phyloP scores from a whole-genome alignment of 768 basidiomycete genomes.

The Dioszegia aurantiaca region DNA sequence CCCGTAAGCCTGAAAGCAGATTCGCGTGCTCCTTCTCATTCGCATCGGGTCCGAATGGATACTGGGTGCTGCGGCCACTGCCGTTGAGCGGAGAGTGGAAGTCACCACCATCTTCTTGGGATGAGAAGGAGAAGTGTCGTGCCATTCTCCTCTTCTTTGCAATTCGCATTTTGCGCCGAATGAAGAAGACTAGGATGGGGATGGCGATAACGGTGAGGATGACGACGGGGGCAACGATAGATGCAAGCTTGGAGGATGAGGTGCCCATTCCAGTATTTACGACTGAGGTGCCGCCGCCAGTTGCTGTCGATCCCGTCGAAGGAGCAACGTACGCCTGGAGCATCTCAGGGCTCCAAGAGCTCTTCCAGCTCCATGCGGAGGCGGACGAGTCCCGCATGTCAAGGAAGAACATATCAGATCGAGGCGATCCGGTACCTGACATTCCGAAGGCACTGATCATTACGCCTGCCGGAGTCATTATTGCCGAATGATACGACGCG shows the following conservation, averaged over 20 bases:
- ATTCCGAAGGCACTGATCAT: slow-evolving; percentile 51
- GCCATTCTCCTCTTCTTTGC: slow-evolving; percentile 37
- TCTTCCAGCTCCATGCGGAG: slow-evolving; percentile 47
- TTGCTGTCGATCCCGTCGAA: slow-evolving; percentile 1
- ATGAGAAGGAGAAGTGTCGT: slow-evolving; percentile 37
- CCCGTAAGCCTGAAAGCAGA: slow-evolving; percentile 21
- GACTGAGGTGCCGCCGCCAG: slow-evolving; percentile 7
- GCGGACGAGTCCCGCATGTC: slow-evolving; percentile 44
- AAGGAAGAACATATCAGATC: slow-evolving; percentile 46
- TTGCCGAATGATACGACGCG: slow-evolving; percentile 43
- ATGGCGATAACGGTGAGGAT: slow-evolving; percentile 22
- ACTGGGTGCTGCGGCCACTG: slow-evolving; percentile 16
- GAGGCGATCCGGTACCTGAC: slow-evolving; percentile 21
- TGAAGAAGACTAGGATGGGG: slow-evolving; percentile 40
- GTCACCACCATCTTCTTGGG: slow-evolving; percentile 31
- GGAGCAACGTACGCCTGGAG: slow-evolving; percentile 24
- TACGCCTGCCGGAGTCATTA: slow-evolving; percentile 50
- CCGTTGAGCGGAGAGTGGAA: slow-evolving; percentile 7
- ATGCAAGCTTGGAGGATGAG: slow-evolving; percentile 11
- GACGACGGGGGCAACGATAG: slow-evolving; percentile 5
- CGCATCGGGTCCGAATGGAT: slow-evolving; percentile 40
- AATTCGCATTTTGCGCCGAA: slow-evolving; percentile 39
- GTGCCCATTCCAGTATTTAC: slow-evolving; percentile 13
- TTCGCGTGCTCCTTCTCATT: slow-evolving; percentile 39
- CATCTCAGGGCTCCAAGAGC: slow-evolving; percentile 44